Conservation (phyloP, 768 basidiomycete genomes). For the Phaffia australis region DNA sequence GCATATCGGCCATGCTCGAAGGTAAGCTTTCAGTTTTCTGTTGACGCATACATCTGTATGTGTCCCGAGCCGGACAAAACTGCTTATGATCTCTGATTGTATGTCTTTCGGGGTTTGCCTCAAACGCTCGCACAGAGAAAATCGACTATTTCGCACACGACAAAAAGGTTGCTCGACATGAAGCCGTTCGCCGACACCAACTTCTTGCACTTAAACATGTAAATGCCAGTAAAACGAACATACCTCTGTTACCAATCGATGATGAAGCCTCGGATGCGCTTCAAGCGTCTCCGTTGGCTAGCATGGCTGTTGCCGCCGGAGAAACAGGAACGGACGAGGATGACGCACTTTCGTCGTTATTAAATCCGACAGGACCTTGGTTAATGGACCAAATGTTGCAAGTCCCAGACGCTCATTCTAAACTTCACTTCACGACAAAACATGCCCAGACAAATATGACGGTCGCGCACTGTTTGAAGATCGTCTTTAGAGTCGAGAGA, state of each 20-base stretch:
- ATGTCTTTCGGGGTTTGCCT: not conserved
- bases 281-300: conserved; percentile 55
- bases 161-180: conserved; percentile 57
- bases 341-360: conserved; percentile 36
- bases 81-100: not conserved
- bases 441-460: conserved; percentile 64
- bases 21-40: conserved; percentile 45
- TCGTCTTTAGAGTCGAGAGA: conserved; percentile 65
- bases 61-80: not conserved
- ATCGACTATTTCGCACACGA: conserved; percentile 67
- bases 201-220: conserved; percentile 53
- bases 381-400: conserved; percentile 56
- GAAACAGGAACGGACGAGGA: conserved; percentile 28
- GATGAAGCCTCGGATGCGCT: conserved; percentile 55
- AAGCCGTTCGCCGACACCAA: conserved; percentile 51
- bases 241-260: conserved; percentile 64
- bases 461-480: conserved; percentile 65
- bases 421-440: conserved; percentile 66
- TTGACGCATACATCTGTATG: not conserved
- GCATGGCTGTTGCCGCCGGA: conserved; percentile 41
- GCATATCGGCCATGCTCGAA: conserved; percentile 63
- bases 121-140: conserved; percentile 48
- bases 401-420: conserved; percentile 48
- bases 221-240: conserved; percentile 26
- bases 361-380: conserved; percentile 65